These are phyloP conservation scores for Camellia oleifera DNA, from an alignment of 179 eudicot species.

Conservation along the genomic window DNA sequence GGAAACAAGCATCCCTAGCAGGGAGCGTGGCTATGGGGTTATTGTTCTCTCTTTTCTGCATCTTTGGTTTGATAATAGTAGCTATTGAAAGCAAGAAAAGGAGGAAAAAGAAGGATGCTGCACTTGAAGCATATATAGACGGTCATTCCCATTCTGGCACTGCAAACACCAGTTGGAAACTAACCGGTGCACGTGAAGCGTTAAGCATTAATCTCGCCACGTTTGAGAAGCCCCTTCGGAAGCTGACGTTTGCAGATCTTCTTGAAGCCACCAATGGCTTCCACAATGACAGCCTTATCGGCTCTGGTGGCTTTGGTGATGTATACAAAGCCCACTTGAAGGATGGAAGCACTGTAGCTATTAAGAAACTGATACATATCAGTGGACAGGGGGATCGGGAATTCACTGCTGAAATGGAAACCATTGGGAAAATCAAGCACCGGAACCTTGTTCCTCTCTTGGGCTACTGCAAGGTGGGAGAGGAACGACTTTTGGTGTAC, in stretches of 20 bases:
- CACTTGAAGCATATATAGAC: conserved; percentile 56
- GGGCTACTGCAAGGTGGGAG: conserved; percentile 94
- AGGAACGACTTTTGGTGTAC: conserved; percentile 78
- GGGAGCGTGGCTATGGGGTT: conserved; percentile 87
- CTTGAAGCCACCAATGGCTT: conserved; percentile 91
- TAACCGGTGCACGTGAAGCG: conserved; percentile 67
- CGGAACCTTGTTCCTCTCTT: conserved; percentile 83
- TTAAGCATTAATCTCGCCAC: conserved; percentile 77
- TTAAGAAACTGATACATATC: conserved; percentile 82
- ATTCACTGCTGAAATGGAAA: conserved; percentile 95
- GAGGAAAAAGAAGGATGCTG: conserved; percentile 51
- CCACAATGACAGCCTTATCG: conserved; percentile 64
- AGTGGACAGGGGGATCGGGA: conserved; percentile 95
- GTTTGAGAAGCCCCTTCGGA: conserved; percentile 76
- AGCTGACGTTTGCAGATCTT: conserved; percentile 87
- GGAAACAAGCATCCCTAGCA: conserved; percentile 61
- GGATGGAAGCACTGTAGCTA: conserved; percentile 80
- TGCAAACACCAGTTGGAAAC: conserved; percentile 57
- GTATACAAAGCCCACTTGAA: conserved; percentile 86
- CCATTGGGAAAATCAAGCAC: conserved; percentile 91
- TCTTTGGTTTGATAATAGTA: conserved; percentile 66
- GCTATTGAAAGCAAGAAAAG: conserved; percentile 60
- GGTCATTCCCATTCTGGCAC: conserved; percentile 62
- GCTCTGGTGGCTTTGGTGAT: conserved; percentile 95
- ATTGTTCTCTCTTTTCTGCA: conserved; percentile 70